Conservation (phyloP, 2,329 filamentous ascomycete genomes). For the Arthrobotrys megalospora region DNA sequence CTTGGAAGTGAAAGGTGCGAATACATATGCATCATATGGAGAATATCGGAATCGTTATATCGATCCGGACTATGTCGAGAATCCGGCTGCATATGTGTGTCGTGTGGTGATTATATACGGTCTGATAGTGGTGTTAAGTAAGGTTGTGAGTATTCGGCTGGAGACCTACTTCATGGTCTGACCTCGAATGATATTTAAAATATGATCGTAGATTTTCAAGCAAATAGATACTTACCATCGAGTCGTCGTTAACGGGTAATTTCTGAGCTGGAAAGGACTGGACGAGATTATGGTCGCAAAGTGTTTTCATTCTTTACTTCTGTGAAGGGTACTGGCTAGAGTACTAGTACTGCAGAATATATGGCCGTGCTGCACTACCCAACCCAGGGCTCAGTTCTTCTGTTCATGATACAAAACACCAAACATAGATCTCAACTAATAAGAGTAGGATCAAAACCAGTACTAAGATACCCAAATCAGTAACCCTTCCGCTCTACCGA, state of each 20-base stretch:
- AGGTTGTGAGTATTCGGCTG: constrained; percentile 19
- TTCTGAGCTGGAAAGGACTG: no score
- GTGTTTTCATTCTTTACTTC: no score
- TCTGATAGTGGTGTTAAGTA: constrained; percentile 18
- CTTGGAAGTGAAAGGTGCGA: neutral
- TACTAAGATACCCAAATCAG: neutral
- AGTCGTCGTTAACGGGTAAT: no score
- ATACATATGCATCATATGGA: neutral
- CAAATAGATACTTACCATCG: no score
- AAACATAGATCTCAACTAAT: neutral
- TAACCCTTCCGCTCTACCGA: neutral
- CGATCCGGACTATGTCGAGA: constrained; percentile 21
- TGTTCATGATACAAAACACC: neutral
- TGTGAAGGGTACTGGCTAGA: no score
- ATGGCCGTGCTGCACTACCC: no score
- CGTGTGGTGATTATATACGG: constrained; percentile 19
- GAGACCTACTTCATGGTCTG: constrained; percentile 5
- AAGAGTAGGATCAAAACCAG: neutral
- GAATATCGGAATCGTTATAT: neutral
- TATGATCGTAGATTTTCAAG: no score
- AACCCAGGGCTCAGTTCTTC: no score
- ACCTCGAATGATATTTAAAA: no score
- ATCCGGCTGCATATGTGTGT: constrained; percentile 15
- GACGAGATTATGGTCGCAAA: no score
- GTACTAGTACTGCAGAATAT: no score